Percentiles rank a stretch among this genome's conserved stretches.
phyloP scores from a whole-genome alignment of 73 alveolate genomes.

The Tetrahymena thermophila region DNA sequence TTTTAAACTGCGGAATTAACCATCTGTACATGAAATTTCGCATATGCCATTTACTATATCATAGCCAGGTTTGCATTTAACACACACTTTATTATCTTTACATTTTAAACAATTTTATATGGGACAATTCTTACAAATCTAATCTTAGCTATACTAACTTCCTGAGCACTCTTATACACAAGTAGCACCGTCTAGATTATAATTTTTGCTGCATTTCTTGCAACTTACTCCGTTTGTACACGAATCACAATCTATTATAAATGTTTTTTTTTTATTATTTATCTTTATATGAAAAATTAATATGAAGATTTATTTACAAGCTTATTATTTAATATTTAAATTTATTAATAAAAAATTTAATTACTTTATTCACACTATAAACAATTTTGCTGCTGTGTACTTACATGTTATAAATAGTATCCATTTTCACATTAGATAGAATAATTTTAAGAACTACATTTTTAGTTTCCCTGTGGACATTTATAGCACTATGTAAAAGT shows the following conservation, averaged over 20 bases:
- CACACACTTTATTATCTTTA: background rate
- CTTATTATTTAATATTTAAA: no score
- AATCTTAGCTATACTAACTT: background rate
- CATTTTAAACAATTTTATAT: background rate
- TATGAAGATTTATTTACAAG: no score
- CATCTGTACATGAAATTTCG: background rate
- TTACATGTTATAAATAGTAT: background rate
- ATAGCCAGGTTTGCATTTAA: background rate
- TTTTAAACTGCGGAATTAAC: background rate
- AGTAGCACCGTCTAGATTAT: background rate
- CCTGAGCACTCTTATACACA: background rate
- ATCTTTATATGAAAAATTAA: no score
- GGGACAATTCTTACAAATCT: background rate
- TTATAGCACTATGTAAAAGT: background rate
- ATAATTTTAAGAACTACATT: background rate
- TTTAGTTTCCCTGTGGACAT: background rate
- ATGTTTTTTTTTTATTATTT: no score
- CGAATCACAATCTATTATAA: background rate
- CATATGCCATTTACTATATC: background rate
- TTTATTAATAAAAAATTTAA: background rate
- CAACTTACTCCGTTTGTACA: background rate
- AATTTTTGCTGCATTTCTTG: background rate
- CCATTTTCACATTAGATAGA: background rate
- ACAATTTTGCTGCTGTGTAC: background rate
- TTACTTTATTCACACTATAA: background rate